Base-by-base conservation (phyloP, 2,329 filamentous ascomycete species). In the Aspergillus niger region DNA sequence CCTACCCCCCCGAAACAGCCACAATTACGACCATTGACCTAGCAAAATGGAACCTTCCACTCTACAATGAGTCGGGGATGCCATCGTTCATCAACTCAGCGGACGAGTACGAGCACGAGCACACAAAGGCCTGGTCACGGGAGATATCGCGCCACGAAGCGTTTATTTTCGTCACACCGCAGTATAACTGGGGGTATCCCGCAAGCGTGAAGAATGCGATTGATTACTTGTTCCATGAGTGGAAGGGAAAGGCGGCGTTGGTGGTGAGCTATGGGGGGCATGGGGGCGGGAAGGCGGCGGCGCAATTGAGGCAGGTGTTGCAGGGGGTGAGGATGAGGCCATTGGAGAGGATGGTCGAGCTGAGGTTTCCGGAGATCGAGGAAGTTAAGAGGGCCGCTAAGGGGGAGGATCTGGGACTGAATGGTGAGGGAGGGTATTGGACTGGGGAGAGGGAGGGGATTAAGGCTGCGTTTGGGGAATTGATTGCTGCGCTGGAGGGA, bases 191-290 rank as follows among this genome's bases (percentile, higher is more conserved):
- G 69, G 80, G 83, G 24, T 73, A 86, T 5, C 76, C 85, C 0
- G 84, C 81, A 0, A 79, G 76, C 6, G 72, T 84, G 52, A 88
- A 88, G 76, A 89, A 87, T 67, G 85, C 86, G 5, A 79, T 89
- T 58, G 86, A 88, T 69, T 88, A 85, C 67, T 77, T 89, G 0
- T 81, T 79, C 65, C 74, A 86, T 65, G 85, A 87, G 68, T 87
- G 84, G 82, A 79, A 72, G 24, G 82, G 80, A 8, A 87, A 87
- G 70, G 81, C 84, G 0, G 79, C 78, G 17, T 73, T 75, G 50
- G 76, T 87, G 58, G 78, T 88, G 26, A 82, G 78, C 58, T 87
- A 87, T 72, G 85, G 85, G 4, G 78, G 78, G 0, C 69, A 71
- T 26, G 79, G 79, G 1, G 78, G 79, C 0, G 70, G 60, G 2